Evolutionary conservation across 352 stramenopile genomes (phyloP).

Genomic region (Globisporangium polare): DNA sequence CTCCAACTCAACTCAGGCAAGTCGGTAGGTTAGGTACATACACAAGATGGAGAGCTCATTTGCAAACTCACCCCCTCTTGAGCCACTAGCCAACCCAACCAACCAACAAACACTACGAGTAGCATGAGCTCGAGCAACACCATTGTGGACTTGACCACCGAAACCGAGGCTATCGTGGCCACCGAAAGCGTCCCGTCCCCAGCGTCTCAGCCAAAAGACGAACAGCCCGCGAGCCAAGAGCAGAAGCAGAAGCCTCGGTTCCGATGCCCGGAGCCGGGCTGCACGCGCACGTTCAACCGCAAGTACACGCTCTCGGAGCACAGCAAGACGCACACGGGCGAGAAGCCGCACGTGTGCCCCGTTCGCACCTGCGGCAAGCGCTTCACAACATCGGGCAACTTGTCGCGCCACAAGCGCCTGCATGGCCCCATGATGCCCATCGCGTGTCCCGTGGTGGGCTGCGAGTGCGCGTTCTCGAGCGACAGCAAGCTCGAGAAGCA

Average conservation of each 20-base stretch:
- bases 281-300: slow-evolving; percentile 39
- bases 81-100: not conserved
- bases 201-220: not conserved
- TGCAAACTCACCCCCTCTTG: slow-evolving; percentile 3
- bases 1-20: not conserved
- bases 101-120: not conserved
- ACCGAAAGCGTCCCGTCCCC: not conserved
- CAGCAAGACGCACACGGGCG: slow-evolving; percentile 75
- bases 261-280: slow-evolving; percentile 1
- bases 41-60: not conserved
- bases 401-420: slow-evolving; percentile 26
- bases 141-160: not conserved
- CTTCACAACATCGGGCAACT: slow-evolving; percentile 30
- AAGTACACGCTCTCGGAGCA: slow-evolving; percentile 72
- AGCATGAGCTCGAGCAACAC: slow-evolving; percentile 5
- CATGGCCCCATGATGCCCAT: slow-evolving; percentile 14
- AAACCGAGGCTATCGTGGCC: not conserved
- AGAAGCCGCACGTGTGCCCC: slow-evolving; percentile 49
- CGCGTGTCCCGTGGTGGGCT: slow-evolving; percentile 5
- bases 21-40: not conserved
- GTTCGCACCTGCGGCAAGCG: slow-evolving; percentile 25
- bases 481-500: slow-evolving; percentile 11
- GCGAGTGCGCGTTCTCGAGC: slow-evolving; percentile 11
- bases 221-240: not conserved
- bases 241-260: slow-evolving; percentile 7